Conservation (phyloP, 1,284 basidiomycete genomes). For the Microbotryomycetes sp. region DNA sequence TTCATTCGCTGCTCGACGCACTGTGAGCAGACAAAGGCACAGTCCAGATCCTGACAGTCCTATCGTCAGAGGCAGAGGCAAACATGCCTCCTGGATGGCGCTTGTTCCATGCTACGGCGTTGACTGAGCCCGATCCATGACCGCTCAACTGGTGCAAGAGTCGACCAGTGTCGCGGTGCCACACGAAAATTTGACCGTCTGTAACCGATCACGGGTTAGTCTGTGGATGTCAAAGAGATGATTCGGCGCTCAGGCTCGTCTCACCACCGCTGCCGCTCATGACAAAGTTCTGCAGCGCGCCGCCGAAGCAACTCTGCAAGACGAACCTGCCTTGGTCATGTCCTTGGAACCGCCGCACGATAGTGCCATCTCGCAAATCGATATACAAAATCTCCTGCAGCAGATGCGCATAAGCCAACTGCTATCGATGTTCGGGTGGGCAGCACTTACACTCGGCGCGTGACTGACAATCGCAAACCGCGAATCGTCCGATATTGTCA, state of each 20-base stretch:
- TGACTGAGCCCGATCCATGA: slow-evolving; percentile 80
- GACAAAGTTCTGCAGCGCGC: slow-evolving; percentile 80
- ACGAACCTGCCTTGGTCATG: slow-evolving; percentile 73
- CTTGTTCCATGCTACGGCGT: slow-evolving; percentile 95
- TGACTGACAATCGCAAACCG: slow-evolving; percentile 80
- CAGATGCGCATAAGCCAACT: background rate
- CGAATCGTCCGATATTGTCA: slow-evolving; percentile 80
- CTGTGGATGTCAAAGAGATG: background rate
- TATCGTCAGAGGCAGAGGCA: slow-evolving; percentile 49
- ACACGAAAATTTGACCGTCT: slow-evolving; percentile 89
- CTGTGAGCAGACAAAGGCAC: background rate
- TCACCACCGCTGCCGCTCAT: slow-evolving; percentile 90
- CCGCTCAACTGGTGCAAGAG: slow-evolving; percentile 76
- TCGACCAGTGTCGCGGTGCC: slow-evolving; percentile 79
- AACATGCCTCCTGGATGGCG: slow-evolving; percentile 70
- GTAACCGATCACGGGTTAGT: slow-evolving; percentile 11
- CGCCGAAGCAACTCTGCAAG: slow-evolving; percentile 89
- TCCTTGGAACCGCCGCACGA: slow-evolving; percentile 71
- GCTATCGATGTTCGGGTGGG: background rate
- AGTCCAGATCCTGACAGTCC: slow-evolving; percentile 34
- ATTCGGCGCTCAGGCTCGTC: slow-evolving; percentile 33
- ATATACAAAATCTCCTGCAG: slow-evolving; percentile 77
- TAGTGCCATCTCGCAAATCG: slow-evolving; percentile 57
- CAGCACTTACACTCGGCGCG: slow-evolving; percentile 62
- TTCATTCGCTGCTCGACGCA: background rate